Conservation (phyloP, 163 green algal genomes). For the Scenedesmus sp. region DNA sequence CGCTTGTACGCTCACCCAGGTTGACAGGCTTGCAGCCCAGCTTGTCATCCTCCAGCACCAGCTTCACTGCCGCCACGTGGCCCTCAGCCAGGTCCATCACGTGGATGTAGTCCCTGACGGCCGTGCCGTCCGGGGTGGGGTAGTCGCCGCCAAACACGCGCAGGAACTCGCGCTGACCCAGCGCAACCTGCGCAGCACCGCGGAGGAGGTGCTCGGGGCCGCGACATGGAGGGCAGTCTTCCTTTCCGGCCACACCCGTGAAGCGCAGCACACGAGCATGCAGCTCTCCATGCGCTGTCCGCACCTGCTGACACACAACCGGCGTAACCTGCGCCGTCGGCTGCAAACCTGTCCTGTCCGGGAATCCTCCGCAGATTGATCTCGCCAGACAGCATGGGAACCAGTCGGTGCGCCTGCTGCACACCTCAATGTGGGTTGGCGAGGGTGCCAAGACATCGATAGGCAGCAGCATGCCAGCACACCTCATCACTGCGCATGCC, state of each 20-base stretch:
- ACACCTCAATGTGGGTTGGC: not conserved
- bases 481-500: not conserved
- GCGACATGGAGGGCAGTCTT: not conserved
- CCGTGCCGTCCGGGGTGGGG: slow-evolving; percentile 95
- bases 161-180: slow-evolving; percentile 87
- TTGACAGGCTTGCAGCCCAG: slow-evolving; percentile 51
- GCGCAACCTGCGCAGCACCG: slow-evolving; percentile 81
- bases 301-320: slow-evolving; percentile 97
- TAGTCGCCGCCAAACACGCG: slow-evolving; percentile 97
- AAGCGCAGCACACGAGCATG: no score
- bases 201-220: not conserved
- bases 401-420: not conserved
- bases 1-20: not conserved
- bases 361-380: no score
- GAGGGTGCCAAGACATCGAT: not conserved
- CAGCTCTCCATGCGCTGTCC: no score
- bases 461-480: not conserved
- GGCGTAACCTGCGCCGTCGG: no score
- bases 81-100: slow-evolving; percentile 96
- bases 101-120: slow-evolving; percentile 99
- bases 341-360: no score
- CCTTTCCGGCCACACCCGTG: no score
- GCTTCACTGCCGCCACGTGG: slow-evolving; percentile 79
- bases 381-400: no score
- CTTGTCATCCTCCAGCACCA: slow-evolving; percentile 44